These are phyloP conservation scores for Diaporthe nobilis DNA, from an alignment of 2,329 filamentous ascomycete species.

Conservation along the genomic window DNA sequence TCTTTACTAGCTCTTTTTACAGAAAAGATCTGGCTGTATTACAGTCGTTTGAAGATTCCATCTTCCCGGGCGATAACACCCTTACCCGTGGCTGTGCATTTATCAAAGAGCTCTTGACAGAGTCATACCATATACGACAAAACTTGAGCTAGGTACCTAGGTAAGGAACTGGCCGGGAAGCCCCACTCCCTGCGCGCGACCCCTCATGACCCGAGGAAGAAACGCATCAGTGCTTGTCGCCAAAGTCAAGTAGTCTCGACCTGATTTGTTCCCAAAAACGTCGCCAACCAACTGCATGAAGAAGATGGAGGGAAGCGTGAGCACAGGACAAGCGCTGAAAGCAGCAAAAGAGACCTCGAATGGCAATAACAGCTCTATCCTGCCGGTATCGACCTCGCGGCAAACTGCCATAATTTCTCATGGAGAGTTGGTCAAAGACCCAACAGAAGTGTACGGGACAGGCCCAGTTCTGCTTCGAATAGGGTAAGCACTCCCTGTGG, in stretches of 20 bases:
- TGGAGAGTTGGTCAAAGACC: conserved; percentile 17
- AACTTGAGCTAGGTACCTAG: not conserved
- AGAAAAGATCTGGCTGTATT: no score
- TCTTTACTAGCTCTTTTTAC: no score
- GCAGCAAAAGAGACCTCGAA: not conserved
- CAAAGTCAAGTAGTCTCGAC: not conserved
- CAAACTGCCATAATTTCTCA: conserved; percentile 30
- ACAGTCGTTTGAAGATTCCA: no score
- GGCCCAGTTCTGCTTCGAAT: conserved; percentile 33
- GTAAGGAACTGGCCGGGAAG: not conserved
- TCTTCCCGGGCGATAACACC: no score
- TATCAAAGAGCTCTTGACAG: not conserved
- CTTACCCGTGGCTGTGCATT: not conserved
- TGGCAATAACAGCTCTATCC: not conserved
- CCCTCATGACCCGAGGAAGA: not conserved
- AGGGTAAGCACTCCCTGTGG: not conserved
- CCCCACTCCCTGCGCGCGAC: conserved; percentile 1
- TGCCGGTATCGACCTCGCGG: not conserved
- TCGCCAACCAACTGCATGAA: not conserved
- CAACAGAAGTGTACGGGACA: conserved; percentile 15
- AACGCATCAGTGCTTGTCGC: not conserved
- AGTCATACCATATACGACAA: not conserved
- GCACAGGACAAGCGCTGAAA: no score
- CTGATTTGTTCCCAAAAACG: no score
- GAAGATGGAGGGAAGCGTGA: not conserved